These are phyloP conservation scores for Cladosporium velox DNA, from an alignment of 2,329 filamentous ascomycete species.

Conservation along the genomic window DNA sequence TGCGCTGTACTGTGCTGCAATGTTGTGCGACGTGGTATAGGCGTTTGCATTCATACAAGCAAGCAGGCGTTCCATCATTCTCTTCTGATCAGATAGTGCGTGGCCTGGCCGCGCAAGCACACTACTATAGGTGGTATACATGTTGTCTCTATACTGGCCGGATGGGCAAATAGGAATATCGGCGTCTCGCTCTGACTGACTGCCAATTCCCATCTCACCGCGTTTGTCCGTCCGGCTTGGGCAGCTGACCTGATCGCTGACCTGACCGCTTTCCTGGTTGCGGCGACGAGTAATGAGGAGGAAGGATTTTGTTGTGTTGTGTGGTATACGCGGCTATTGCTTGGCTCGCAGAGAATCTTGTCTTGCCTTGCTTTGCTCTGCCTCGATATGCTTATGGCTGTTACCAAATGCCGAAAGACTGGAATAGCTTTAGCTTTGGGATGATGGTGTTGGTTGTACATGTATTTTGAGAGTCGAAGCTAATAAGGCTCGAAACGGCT, in stretches of 20 bases:
- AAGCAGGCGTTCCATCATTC: too few relatives aligned
- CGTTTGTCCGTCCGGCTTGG: neutral
- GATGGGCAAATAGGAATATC: neutral
- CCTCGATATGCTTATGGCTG: neutral
- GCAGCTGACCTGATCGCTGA: neutral
- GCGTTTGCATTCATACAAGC: neutral
- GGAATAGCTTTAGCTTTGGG: neutral
- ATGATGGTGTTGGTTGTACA: neutral
- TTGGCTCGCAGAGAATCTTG: neutral
- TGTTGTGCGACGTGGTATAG: constrained; percentile 7
- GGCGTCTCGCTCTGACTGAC: neutral
- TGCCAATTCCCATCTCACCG: constrained; percentile 4
- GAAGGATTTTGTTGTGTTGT: neutral
- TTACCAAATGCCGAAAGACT: neutral
- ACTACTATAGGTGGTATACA: neutral
- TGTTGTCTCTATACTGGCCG: neutral
- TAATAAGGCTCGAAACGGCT: neutral
- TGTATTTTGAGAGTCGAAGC: neutral
- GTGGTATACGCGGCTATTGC: constrained; percentile 6
- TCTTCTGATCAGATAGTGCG: constrained; percentile 1
- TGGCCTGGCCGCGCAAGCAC: constrained; percentile 7
- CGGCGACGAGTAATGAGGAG: neutral
- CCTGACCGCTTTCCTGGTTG: neutral
- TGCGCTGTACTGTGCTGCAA: neutral
- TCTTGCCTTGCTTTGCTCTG: neutral